Conservation (phyloP, 108 stramenopile genomes). For the Fistulifera pelliculosa region DNA sequence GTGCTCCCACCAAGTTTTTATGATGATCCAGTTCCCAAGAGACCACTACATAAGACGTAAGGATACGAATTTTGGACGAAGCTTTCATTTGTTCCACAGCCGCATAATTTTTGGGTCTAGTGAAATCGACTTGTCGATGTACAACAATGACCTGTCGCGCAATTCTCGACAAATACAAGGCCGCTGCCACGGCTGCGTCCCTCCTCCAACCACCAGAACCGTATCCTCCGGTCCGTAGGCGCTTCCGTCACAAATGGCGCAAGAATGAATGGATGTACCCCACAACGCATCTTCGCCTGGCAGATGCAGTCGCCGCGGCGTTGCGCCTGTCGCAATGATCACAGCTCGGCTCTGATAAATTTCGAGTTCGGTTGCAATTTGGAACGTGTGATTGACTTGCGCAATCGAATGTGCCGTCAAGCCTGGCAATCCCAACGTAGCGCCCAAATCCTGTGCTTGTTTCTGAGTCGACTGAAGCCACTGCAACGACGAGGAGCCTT, state of each 20-base stretch:
- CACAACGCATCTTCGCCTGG: constrained; percentile 60
- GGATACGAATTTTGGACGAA: constrained; percentile 28
- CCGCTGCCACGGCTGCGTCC: constrained; percentile 86
- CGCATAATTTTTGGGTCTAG: constrained; percentile 56
- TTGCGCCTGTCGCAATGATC: constrained; percentile 83
- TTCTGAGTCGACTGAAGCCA: constrained; percentile 31
- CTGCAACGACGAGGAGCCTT: neutral
- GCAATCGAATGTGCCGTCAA: constrained; percentile 17
- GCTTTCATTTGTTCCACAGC: constrained; percentile 38
- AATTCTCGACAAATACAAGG: constrained; percentile 30
- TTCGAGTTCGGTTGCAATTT: neutral
- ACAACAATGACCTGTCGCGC: constrained; percentile 68
- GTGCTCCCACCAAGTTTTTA: constrained; percentile 33
- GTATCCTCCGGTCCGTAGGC: constrained; percentile 36
- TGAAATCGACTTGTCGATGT: constrained; percentile 71
- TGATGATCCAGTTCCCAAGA: constrained; percentile 24
- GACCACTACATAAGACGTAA: constrained; percentile 24
- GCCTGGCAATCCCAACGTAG: constrained; percentile 32
- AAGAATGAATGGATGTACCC: constrained; percentile 75
- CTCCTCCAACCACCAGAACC: constrained; percentile 88
- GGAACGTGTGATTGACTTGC: neutral
- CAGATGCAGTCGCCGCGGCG: constrained; percentile 61
- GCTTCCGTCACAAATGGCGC: constrained; percentile 88
- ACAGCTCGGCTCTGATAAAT: constrained; percentile 11
- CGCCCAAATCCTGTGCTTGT: constrained; percentile 28